Evolutionary conservation across 345 rosid genomes (phyloP).

Genomic region (Angophora floribunda): DNA sequence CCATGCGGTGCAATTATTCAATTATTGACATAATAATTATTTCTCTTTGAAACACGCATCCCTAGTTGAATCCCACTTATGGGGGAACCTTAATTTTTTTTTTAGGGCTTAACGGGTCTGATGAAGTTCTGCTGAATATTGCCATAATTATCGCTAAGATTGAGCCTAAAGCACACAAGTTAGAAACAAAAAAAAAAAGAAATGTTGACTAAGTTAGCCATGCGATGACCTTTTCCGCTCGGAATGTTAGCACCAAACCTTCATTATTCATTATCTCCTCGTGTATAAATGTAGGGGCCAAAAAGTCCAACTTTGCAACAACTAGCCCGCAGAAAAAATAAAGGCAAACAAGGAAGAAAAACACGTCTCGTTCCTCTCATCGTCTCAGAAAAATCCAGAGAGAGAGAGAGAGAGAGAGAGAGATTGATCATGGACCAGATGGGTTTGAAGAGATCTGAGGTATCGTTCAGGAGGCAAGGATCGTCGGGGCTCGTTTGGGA

Average conservation of each 20-base stretch:
- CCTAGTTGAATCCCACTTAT: background rate
- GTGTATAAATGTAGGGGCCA: background rate
- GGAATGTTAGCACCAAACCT: background rate
- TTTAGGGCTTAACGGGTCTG: background rate
- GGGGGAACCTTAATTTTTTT: background rate
- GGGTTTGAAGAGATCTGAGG: constrained; percentile 86
- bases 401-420: background rate
- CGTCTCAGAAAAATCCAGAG: background rate
- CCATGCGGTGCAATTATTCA: background rate
- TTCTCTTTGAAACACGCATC: background rate
- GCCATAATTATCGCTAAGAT: background rate
- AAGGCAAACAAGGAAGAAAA: background rate
- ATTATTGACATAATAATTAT: background rate
- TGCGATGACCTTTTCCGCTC: background rate
- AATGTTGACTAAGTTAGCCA: background rate
- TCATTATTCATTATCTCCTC: background rate
- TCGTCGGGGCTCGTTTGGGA: constrained; percentile 93
- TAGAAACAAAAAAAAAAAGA: background rate
- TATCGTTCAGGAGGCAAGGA: constrained; percentile 88
- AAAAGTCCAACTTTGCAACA: background rate
- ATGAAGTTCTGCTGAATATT: background rate
- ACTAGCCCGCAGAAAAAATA: background rate
- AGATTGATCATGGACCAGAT: constrained; percentile 16
- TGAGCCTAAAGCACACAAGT: background rate
- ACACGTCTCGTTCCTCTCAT: background rate